phyloP scores from a whole-genome alignment of 768 basidiomycete species.

The Pluteus cervinus region DNA sequence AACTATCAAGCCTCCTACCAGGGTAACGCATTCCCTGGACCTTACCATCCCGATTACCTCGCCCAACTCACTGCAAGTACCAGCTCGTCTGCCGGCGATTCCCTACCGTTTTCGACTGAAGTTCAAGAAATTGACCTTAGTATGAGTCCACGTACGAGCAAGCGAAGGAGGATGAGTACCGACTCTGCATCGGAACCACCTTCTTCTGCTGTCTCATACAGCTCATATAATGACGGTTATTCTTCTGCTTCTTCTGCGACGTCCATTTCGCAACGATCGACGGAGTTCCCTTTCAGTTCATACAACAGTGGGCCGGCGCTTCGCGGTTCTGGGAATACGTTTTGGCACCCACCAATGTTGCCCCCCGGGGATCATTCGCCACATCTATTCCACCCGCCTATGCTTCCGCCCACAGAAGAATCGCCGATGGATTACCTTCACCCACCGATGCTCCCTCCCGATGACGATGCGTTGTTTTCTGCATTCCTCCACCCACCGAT shows the following conservation, averaged over 20 bases:
- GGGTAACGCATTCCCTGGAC: slow-evolving; percentile 56
- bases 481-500: slow-evolving; percentile 41
- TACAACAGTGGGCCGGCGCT: slow-evolving; percentile 44
- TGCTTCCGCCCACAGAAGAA: slow-evolving; percentile 54
- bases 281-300: slow-evolving; percentile 59
- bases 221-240: slow-evolving; percentile 57
- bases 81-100: slow-evolving; percentile 39
- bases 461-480: slow-evolving; percentile 58
- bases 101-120: slow-evolving; percentile 50
- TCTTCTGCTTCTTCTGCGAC: slow-evolving; percentile 51
- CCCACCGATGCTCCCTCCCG: slow-evolving; percentile 52
- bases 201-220: slow-evolving; percentile 59
- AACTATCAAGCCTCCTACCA: slow-evolving; percentile 28
- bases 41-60: slow-evolving; percentile 71
- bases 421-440: slow-evolving; percentile 72
- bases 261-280: slow-evolving; percentile 50
- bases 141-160: slow-evolving; percentile 46
- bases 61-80: too few species aligned
- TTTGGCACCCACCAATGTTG: slow-evolving; percentile 79
- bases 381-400: slow-evolving; percentile 61
- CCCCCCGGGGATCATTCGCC: slow-evolving; percentile 48
- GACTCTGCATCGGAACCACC: slow-evolving; percentile 46
- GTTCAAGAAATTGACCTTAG: slow-evolving; percentile 35
- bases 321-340: slow-evolving; percentile 53
- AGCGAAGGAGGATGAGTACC: slow-evolving; percentile 70